Evolutionary conservation across 306 rosid species (phyloP).

Genomic region (Casuarina glauca): DNA sequence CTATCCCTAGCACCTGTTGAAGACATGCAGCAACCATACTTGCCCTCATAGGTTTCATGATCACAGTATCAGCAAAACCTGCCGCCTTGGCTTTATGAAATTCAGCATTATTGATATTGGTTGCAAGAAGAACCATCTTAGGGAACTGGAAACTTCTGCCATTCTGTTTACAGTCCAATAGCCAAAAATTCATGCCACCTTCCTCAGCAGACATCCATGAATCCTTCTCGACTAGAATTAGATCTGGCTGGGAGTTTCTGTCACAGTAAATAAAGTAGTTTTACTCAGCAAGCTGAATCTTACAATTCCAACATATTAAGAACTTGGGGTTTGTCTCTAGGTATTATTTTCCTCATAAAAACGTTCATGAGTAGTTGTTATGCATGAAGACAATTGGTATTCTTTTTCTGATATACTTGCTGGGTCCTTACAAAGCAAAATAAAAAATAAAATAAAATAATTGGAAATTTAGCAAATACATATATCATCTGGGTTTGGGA

Average conservation of each 20-base stretch:
- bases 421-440: not conserved
- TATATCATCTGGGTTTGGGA: not conserved
- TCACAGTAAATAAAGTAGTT: conserved; percentile 31
- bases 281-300: conserved; percentile 22
- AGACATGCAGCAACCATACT: conserved; percentile 99
- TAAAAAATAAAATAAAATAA: too few relatives aligned
- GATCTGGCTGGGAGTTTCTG: conserved; percentile 77
- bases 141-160: conserved; percentile 61
- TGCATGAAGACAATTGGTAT: not conserved
- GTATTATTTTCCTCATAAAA: not conserved
- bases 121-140: conserved; percentile 81
- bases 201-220: conserved; percentile 73
- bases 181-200: conserved; percentile 44
- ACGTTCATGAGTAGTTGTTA: not conserved
- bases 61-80: conserved; percentile 86
- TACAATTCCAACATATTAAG: not conserved
- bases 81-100: conserved; percentile 67
- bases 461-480: not conserved
- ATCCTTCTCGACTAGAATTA: conserved; percentile 87
- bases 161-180: conserved; percentile 71
- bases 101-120: conserved; percentile 62
- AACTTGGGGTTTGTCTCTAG: not conserved
- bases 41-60: conserved; percentile 95
- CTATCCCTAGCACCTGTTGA: conserved; percentile 84
- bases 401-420: not conserved